Percentiles rank a stretch among this genome's conserved stretches.
These are phyloP conservation scores for Termitomyces sp. DNA, from an alignment of 768 basidiomycete genomes.

Conservation along the genomic window DNA sequence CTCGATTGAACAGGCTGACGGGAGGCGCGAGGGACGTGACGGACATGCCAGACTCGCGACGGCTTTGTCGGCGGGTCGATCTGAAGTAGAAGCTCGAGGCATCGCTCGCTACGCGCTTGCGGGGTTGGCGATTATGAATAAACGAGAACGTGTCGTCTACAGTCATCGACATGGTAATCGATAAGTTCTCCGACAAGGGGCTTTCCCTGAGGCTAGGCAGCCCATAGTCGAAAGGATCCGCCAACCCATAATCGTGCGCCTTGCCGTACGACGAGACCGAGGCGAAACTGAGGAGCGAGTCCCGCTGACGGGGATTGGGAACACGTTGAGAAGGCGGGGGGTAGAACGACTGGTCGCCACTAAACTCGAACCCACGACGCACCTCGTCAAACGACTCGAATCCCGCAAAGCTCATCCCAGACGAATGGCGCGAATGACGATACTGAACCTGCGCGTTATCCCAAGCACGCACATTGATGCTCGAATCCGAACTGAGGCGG, in stretches of 20 bases:
- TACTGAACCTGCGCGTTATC: constrained; percentile 14
- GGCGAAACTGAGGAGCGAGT: constrained; percentile 69
- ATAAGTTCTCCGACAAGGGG: constrained; percentile 51
- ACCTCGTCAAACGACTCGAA: constrained; percentile 77
- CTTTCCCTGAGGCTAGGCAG: constrained; percentile 49
- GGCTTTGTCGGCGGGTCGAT: constrained; percentile 51
- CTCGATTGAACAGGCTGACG: constrained; percentile 69
- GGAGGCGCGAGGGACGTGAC: constrained; percentile 57
- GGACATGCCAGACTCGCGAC: constrained; percentile 62
- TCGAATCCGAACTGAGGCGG: constrained; percentile 43
- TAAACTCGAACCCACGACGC: constrained; percentile 76
- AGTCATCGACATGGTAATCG: constrained; percentile 43
- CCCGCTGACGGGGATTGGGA: constrained; percentile 40
- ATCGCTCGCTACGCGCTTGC: constrained; percentile 66
- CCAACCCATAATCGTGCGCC: constrained; percentile 56
- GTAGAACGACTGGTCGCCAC: constrained; percentile 59
- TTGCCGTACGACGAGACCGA: constrained; percentile 79
- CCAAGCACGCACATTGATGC: constrained; percentile 30
- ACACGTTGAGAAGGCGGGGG: constrained; percentile 42
- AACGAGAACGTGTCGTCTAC: constrained; percentile 79
- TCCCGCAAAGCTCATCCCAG: constrained; percentile 64
- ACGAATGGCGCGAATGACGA: constrained; percentile 41
- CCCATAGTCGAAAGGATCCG: constrained; percentile 75
- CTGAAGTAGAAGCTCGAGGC: constrained; percentile 77
- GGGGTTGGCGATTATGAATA: constrained; percentile 33